A percentile compares a stretch with the other conserved stretches of the same genome.
Evolutionary conservation across 768 basidiomycete species (phyloP).

Genomic region (Macrolepiota albuminosa): DNA sequence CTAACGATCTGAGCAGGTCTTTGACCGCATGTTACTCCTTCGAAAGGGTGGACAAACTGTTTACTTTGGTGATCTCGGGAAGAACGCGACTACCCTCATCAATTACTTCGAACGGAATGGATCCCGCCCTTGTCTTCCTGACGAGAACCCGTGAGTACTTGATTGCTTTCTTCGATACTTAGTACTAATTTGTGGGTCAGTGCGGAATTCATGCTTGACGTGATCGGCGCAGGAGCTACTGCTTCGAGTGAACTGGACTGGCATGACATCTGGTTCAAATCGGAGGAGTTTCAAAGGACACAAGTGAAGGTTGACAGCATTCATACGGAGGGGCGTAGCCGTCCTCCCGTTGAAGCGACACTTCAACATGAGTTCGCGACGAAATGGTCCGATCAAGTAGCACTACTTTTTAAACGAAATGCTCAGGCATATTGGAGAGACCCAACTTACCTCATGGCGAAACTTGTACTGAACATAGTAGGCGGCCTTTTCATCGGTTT

Average conservation of each 20-base stretch:
- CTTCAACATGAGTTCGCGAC: constrained; percentile 47
- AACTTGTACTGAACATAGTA: constrained; percentile 48
- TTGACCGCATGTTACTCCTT: constrained; percentile 71
- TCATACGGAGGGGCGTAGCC: constrained; percentile 41
- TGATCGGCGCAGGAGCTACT: constrained; percentile 71
- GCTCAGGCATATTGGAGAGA: constrained; percentile 46
- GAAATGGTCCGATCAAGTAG: constrained; percentile 45
- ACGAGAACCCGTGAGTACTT: constrained; percentile 65
- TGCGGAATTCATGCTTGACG: constrained; percentile 64
- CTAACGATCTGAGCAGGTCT: constrained; percentile 34
- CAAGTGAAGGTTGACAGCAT: constrained; percentile 41
- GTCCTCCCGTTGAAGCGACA: constrained; percentile 30
- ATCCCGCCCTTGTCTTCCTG: constrained; percentile 50
- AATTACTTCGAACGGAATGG: constrained; percentile 75
- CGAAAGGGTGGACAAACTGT: constrained; percentile 74
- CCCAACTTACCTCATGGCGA: constrained; percentile 57
- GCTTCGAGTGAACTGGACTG: constrained; percentile 52
- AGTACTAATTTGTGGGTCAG: constrained; percentile 20
- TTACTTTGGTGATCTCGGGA: constrained; percentile 71
- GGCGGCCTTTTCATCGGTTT: constrained; percentile 58
- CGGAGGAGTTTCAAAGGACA: constrained; percentile 36
- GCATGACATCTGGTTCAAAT: constrained; percentile 51
- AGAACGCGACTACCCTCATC: constrained; percentile 57
- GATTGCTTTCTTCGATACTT: neutral
- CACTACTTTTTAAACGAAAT: constrained; percentile 40